Evolutionary conservation across 192 early-diverging fungal species (phyloP), one percentile per base, ranked within the genome.

Genomic region (Coemansia sp.): DNA sequence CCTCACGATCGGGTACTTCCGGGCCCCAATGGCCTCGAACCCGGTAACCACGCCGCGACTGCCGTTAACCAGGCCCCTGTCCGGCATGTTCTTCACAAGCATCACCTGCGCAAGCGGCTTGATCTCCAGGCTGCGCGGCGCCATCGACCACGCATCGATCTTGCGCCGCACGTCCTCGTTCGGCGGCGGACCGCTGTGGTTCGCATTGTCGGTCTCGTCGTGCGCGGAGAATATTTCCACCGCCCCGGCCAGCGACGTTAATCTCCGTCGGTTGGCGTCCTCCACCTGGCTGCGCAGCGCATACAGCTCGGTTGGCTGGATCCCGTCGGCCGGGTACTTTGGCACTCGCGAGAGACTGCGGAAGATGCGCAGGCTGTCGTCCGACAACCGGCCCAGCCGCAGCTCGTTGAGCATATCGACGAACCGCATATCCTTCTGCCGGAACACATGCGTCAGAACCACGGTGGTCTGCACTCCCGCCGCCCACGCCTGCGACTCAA

Each of bases 381-480:
- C 56, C 0, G 93, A 88, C 9, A 94, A 62, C 18, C 75, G 67
- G 9, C 94, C 94, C 43, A 90, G 74, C 50, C 95, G 87, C 77
- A 95, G 86, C 68, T 98, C 93, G 65, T 94, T 94, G 32, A 98
- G 85, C 70, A 98, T 87, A 21, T 89, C 79, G 61, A 94, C 81
- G 64, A 98, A 93, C 16, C 63, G 84, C 79, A 79, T 74, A 70
- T 98, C 94, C 71, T 87, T 90, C 63, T 98, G 95, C 37, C 95
- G 78, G 65, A 93, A 98, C 23, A 96, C 91, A 49, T 90, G 86
- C 9, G 82, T 89, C 57, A 98, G 65, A 76, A 92, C 77, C 37
- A 92, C 81, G 8, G 87, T 91, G 18, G 75, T 69, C 13, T 71
- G 58, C 6, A 92, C 75, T 0, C 77, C 81, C 40, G 19, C 62